Evolutionary conservation across 1,284 basidiomycete species (phyloP), one percentile per base, ranked within the genome.

Genomic region (Apiotrichum domesticum): DNA sequence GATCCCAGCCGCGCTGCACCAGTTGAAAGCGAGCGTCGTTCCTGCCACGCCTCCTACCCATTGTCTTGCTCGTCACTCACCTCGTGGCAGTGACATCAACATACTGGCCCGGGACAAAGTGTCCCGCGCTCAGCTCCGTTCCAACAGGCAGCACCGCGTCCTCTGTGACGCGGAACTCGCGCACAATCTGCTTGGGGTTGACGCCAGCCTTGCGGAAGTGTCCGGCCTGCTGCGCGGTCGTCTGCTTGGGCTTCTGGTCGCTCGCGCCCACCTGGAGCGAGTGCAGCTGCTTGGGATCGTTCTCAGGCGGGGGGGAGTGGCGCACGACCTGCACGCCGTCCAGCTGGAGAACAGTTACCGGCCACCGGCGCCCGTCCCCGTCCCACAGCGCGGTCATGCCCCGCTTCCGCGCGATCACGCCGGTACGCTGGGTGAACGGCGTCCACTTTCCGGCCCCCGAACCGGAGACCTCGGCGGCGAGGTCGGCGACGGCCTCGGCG

Each of bases 361-460:
- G 94, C 65, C 88, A 81, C 56, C 89, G 80, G 44, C 84, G 84
- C 39, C 96, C 96, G 59, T 90, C 86, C 69, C 88, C 84, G 71
- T 95, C 88, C 88, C 92, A 98, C 69, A 97, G 80, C 11, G 85
- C 84, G 6, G 90, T 89, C 95, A 98, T 98, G 46, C 96, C 96
- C 50, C 90, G 85, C 80, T 99, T 99, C 58, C 87, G 83, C 29
- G 92, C 94, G 71, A 99, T 87, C 59, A 98, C 81, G n/a, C 96
- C 96, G 0, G 92, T 94, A 59, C 96, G 83, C 63, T 88, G 83
- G 4, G 92, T 93, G 54, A 83, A 81, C 37, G 95, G 88, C 21
- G 86, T 86, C 94, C 94, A 98, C 61, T 68, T 63, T 21, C 44
- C 40, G 3, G 43, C 37, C 37, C 37, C 37, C 21, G 21, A 46